A percentile compares a stretch with the other conserved stretches of the same genome.
Conservation (phyloP, 768 basidiomycete genomes). For the Tricholoma sp. region DNA sequence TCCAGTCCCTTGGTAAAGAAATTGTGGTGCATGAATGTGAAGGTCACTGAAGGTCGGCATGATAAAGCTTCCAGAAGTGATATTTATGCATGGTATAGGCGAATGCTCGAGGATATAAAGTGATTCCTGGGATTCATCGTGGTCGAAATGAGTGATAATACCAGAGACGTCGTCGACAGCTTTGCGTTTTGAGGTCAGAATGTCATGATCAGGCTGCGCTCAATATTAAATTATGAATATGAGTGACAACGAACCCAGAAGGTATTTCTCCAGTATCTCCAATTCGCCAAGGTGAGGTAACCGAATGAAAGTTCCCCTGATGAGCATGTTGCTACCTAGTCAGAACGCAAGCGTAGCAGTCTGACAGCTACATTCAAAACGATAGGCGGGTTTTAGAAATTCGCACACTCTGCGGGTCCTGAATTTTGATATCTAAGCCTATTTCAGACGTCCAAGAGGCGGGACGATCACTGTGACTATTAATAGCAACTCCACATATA, state of each 20-base stretch:
- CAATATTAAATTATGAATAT: not conserved
- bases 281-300: constrained; percentile 48
- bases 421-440: too few species aligned
- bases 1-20: constrained; percentile 83
- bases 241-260: constrained; percentile 37
- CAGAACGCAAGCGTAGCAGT: not conserved
- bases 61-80: constrained; percentile 59
- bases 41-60: constrained; percentile 80
- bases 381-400: too few species aligned
- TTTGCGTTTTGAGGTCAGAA: not conserved
- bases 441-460: too few species aligned
- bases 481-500: too few species aligned
- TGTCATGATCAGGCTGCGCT: not conserved
- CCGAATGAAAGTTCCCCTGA: constrained; percentile 56
- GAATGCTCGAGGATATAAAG: constrained; percentile 21
- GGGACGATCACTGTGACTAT: too few species aligned
- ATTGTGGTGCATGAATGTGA: constrained; percentile 87
- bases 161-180: constrained; percentile 33
- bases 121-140: constrained; percentile 30
- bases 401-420: too few species aligned
- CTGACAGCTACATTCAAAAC: too few species aligned
- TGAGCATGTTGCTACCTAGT: constrained; percentile 15
- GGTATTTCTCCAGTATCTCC: constrained; percentile 49
- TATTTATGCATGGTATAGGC: constrained; percentile 15
- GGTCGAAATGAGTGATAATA: constrained; percentile 46